Base-by-base conservation (phyloP, 176 grass and related monocot genomes). In the Leersia perrieri region DNA sequence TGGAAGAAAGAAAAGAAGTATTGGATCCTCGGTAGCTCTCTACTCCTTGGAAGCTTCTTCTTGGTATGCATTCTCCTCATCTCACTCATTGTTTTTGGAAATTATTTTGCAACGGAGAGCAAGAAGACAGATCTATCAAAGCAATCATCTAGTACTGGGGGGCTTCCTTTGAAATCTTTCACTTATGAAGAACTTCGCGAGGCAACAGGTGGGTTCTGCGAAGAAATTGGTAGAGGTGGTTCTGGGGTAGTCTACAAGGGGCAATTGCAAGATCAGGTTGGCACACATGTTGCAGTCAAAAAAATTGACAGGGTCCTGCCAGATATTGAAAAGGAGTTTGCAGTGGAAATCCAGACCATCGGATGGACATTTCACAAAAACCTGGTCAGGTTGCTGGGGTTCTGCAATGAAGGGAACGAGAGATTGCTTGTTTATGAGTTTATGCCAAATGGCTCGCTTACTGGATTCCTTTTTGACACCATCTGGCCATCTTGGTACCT, bases 371-470 rank as follows among this genome's bases (percentile, higher is more conserved):
- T 84, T 65, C 81, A 89, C 67, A 89, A 84, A 27, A 84, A 89
- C 38, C 57, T 89, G 33, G 87, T 80, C 40, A 73, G 40, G 35
- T 44, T 89, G 30, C 20, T 89, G 20, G 81, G 75, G 27, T 84
- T 80, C 53, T 89, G 87, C 33, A 49, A 80, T 1, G 87, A 89
- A 68, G 81, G 64, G 13, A 12, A 73, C 0, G 63, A 83, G 13
- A 70, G 75, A 40, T 62, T 89, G 16, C 75, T 89, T 26, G 87
- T 89, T 58, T 89, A 89, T 18, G 87, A 89, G 61, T 89, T 79
- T 60, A 89, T 84, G 81, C 58, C 66, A 15, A 79, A 80, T 20
- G 81, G 87, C 1, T 80, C 87, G 0, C 67, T 89, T 39, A 75
- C 60, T 38, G 72, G 39, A 1, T 70, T 80, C 68, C 35, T 84